phyloP scores from a whole-genome alignment of 495 filamentous ascomycete species.

The Aspergillus coremiiformis region DNA sequence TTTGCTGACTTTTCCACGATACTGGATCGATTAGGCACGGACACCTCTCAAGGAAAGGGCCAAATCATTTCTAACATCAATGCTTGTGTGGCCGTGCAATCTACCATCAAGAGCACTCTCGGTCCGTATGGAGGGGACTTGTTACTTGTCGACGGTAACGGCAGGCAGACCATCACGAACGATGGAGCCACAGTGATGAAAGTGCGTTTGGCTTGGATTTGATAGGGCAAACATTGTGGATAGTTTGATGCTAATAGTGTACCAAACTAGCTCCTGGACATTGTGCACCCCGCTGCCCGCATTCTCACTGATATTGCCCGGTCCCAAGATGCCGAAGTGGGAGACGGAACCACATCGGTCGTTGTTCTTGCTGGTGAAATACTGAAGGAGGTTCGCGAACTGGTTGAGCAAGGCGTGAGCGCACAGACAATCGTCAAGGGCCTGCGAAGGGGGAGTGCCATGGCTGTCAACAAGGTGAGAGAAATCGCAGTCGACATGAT shows the following conservation, averaged over 20 bases:
- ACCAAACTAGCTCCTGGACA: slow-evolving; percentile 73
- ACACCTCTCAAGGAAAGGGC: slow-evolving; percentile 92
- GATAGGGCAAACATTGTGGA: not conserved
- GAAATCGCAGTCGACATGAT: slow-evolving; percentile 86
- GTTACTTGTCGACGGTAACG: slow-evolving; percentile 90
- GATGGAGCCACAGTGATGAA: slow-evolving; percentile 99
- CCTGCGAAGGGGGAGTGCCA: slow-evolving; percentile 73
- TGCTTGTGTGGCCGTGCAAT: slow-evolving; percentile 94
- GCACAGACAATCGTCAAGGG: slow-evolving; percentile 97
- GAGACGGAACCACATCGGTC: slow-evolving; percentile 94
- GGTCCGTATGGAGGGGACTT: slow-evolving; percentile 98
- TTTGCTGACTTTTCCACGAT: slow-evolving; percentile 9
- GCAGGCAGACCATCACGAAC: slow-evolving; percentile 94
- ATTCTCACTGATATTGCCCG: slow-evolving; percentile 97
- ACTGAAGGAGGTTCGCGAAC: slow-evolving; percentile 87
- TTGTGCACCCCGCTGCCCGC: slow-evolving; percentile 94
- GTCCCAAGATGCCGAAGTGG: slow-evolving; percentile 98
- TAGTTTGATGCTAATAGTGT: slow-evolving; percentile 11
- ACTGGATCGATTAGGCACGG: slow-evolving; percentile 60
- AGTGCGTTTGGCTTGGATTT: slow-evolving; percentile 41
- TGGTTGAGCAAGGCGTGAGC: slow-evolving; percentile 94
- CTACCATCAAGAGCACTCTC: slow-evolving; percentile 87
- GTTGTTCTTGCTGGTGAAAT: slow-evolving; percentile 95
- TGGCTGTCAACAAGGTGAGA: slow-evolving; percentile 98
- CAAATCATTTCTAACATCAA: slow-evolving; percentile 99